Conservation (phyloP, 768 basidiomycete species). For the Amanita thiersii region DNA sequence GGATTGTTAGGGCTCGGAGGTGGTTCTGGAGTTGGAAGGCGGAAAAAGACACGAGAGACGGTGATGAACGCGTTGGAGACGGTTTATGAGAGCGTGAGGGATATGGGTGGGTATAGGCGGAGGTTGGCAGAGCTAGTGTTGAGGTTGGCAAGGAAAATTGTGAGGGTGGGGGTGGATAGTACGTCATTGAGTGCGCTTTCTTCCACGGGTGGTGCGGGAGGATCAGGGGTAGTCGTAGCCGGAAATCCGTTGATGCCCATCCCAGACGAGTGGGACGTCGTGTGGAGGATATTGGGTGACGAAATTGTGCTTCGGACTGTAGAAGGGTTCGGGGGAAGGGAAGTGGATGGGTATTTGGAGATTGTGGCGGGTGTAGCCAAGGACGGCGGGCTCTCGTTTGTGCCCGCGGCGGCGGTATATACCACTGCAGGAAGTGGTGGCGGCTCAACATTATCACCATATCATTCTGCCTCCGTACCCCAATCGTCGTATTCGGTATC, state of each 20-base stretch:
- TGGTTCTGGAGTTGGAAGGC: background rate
- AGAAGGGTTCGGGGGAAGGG: slow-evolving; percentile 21
- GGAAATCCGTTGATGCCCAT: slow-evolving; percentile 19
- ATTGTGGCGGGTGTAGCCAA: background rate
- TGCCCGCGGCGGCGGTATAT: no score
- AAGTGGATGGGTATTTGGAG: slow-evolving; percentile 6
- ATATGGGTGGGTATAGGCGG: slow-evolving; percentile 58
- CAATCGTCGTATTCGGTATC: no score
- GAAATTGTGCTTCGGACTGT: slow-evolving; percentile 53
- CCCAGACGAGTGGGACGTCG: slow-evolving; percentile 29
- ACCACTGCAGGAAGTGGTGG: no score
- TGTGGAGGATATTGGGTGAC: slow-evolving; percentile 61
- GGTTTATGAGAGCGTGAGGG: slow-evolving; percentile 60
- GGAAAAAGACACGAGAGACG: slow-evolving; percentile 25
- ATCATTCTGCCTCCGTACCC: no score
- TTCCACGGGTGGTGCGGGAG: slow-evolving; percentile 21
- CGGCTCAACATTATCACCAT: no score
- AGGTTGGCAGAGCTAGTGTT: slow-evolving; percentile 46
- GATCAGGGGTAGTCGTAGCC: slow-evolving; percentile 13
- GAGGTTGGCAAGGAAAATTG: slow-evolving; percentile 27
- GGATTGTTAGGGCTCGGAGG: slow-evolving; percentile 5
- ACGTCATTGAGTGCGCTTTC: slow-evolving; percentile 9
- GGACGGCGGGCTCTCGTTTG: slow-evolving; percentile 8
- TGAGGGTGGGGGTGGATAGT: slow-evolving; percentile 2
- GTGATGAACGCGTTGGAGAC: slow-evolving; percentile 48